These are phyloP conservation scores for Infundibulicybe gibba DNA, from an alignment of 768 basidiomycete genomes.

Conservation along the genomic window DNA sequence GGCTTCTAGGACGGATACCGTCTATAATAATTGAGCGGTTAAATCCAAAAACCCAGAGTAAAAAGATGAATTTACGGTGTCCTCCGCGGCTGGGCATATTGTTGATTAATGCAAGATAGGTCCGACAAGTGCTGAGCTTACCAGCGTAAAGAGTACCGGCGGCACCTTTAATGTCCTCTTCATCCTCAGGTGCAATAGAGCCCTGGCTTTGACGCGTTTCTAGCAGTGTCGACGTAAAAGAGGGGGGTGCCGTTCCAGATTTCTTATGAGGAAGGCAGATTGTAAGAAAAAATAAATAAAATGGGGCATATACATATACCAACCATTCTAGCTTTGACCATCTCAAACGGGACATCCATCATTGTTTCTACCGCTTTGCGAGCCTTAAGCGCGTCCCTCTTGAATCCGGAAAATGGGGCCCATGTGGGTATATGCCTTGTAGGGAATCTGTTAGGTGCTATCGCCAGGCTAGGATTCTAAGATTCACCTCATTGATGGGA, in stretches of 20 bases:
- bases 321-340: constrained; percentile 48
- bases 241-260: constrained; percentile 38
- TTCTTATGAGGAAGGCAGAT: constrained; percentile 22
- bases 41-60: neutral
- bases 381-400: constrained; percentile 36
- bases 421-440: constrained; percentile 45
- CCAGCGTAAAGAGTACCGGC: constrained; percentile 50
- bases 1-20: constrained; percentile 41
- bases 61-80: constrained; percentile 24
- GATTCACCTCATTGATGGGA: constrained; percentile 38
- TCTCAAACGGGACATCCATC: constrained; percentile 49
- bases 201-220: constrained; percentile 32
- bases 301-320: constrained; percentile 6
- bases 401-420: constrained; percentile 45
- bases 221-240: constrained; percentile 42
- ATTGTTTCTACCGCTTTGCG: constrained; percentile 41
- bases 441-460: neutral
- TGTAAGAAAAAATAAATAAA: neutral
- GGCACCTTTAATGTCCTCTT: constrained; percentile 54
- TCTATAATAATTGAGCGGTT: constrained; percentile 31
- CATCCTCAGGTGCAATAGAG: constrained; percentile 34
- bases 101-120: neutral
- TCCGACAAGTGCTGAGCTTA: constrained; percentile 15
- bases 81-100: constrained; percentile 33
- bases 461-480: neutral